These are phyloP conservation scores for Vigna trinervia DNA, from an alignment of 306 rosid species.

Conservation along the genomic window DNA sequence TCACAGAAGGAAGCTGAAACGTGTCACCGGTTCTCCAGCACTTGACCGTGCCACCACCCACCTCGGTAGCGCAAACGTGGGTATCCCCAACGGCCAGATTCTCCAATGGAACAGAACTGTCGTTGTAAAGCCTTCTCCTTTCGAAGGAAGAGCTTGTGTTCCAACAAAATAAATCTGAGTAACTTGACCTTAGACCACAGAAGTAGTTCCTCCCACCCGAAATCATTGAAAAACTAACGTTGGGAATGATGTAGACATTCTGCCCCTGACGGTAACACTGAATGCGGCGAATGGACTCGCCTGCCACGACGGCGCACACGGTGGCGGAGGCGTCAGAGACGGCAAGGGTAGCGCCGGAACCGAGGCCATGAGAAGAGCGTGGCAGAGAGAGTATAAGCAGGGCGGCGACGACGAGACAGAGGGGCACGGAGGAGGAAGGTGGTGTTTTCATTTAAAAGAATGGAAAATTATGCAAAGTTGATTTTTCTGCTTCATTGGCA, in stretches of 20 bases:
- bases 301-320: slow-evolving; percentile 77
- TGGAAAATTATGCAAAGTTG: slow-evolving; percentile 38
- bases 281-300: slow-evolving; percentile 56
- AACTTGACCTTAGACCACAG: slow-evolving; percentile 77
- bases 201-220: slow-evolving; percentile 74
- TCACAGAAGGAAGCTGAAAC: slow-evolving; percentile 38
- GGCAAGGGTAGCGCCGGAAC: slow-evolving; percentile 83
- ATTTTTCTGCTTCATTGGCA: slow-evolving; percentile 65
- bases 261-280: slow-evolving; percentile 65
- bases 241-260: slow-evolving; percentile 49
- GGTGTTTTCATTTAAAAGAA: slow-evolving; percentile 67
- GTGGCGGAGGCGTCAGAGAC: slow-evolving; percentile 57
- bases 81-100: slow-evolving; percentile 69
- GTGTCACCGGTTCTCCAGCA: slow-evolving; percentile 63
- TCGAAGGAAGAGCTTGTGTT: slow-evolving; percentile 44
- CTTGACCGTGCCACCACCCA: slow-evolving; percentile 47
- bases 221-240: slow-evolving; percentile 59
- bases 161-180: slow-evolving; percentile 66
- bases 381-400: slow-evolving; percentile 18
- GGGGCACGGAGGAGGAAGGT: slow-evolving; percentile 38
- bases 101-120: slow-evolving; percentile 50
- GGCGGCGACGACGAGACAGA: slow-evolving; percentile 32
- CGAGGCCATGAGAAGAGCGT: slow-evolving; percentile 57
- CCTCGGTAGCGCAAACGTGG: slow-evolving; percentile 70
- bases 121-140: slow-evolving; percentile 55